Conservation (phyloP, 306 rosid genomes). For the Alnus rubra region DNA sequence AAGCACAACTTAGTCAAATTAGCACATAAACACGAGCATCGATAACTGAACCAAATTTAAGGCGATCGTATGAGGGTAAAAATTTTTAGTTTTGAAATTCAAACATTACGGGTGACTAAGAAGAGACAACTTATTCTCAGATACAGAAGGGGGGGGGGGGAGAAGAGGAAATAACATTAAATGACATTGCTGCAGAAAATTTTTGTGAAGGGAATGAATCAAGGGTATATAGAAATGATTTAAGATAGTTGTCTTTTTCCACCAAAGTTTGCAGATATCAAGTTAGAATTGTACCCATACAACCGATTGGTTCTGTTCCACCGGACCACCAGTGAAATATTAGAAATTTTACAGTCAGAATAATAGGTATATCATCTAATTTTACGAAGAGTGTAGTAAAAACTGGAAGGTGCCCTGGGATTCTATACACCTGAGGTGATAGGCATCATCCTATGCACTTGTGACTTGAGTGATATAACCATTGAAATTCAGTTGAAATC, state of each 20-base stretch:
- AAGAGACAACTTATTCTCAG: not conserved
- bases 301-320: not conserved
- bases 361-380: not conserved
- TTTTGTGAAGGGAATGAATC: not conserved
- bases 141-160: too few relatives aligned
- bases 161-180: not conserved
- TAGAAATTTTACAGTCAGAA: not conserved
- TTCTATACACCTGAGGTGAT: not conserved
- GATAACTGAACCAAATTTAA: not conserved
- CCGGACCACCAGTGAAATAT: not conserved
- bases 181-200: not conserved
- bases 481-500: not conserved
- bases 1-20: slow-evolving; percentile 4
- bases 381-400: not conserved
- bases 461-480: not conserved
- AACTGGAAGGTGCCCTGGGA: not conserved
- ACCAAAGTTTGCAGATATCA: not conserved
- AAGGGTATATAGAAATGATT: too few relatives aligned
- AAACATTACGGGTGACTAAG: not conserved
- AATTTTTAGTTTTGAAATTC: not conserved
- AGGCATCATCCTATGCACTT: not conserved
- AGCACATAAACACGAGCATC: not conserved
- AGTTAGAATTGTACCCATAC: not conserved
- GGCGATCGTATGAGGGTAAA: not conserved
- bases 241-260: not conserved